Evolutionary conservation across 2,329 filamentous ascomycete species (phyloP), one percentile per base, ranked within the genome.

Genomic region (Calonectria pteridis): DNA sequence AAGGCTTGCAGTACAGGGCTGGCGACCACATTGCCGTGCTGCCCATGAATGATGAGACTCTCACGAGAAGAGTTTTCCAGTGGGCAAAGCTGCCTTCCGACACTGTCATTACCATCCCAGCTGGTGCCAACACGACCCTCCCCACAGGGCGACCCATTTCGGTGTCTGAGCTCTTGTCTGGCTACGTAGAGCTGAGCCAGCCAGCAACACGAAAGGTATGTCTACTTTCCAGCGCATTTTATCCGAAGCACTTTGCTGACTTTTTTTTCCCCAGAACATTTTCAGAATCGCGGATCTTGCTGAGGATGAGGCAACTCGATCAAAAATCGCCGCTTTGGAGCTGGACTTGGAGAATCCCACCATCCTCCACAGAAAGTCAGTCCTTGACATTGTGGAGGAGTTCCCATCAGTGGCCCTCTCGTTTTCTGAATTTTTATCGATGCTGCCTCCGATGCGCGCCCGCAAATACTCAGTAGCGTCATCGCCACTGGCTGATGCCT

Each of bases 21-120:
- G 94, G 93, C 26, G 93, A 95, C 79, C 94, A 95, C 80, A 87
- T 95, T 1, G 91, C 92, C 0, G 87, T 94, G 3, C 85, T 94
- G 0, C 93, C 93, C 0, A 84, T 93, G 28, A 95, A 95, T 78
- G 89, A 90, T 3, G 85, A 87, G 50, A 84, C 87, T 37, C 89
- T 84, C 11, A 89, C 95, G 9, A 87, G 88, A n/a, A 87, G 92
- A 6, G 92, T 89, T 0, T 89, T 94, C 83, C 84, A 87, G 4
- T 86, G 88, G 20, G 94, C 94, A 79, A 86, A 88, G 1, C 84
- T 95, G 1, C 87, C 92, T 0, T 92, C 91, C 89, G 93, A 95
- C 79, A 89, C 91, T 40, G 63, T 76, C 4, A 72, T 81, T 31
- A 91, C 88, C 1, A 90, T 94, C 66, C 83, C 84, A 4, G 86